A percentile compares a stretch with the other conserved stretches of the same genome.
These are phyloP conservation scores for Coprinellus micaceus DNA, from an alignment of 768 basidiomycete genomes.

Conservation along the genomic window DNA sequence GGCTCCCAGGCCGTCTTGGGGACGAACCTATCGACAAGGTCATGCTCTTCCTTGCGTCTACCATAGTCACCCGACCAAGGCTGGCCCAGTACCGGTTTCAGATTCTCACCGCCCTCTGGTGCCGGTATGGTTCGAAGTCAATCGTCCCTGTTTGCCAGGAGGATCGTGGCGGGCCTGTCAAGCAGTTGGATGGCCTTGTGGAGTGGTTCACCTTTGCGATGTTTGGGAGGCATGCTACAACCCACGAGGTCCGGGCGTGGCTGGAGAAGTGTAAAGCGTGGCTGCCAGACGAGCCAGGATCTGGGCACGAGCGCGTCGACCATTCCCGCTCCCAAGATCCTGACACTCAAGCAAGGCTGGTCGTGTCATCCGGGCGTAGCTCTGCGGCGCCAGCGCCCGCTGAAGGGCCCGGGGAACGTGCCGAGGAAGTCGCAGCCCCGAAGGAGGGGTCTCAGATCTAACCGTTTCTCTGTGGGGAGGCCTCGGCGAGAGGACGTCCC, in stretches of 20 bases:
- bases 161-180: background rate
- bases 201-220: conserved; percentile 1
- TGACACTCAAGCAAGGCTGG: background rate
- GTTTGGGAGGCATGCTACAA: background rate
- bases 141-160: background rate
- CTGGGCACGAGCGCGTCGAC: too few species aligned
- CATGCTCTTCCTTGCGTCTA: background rate
- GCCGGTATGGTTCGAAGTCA: background rate
- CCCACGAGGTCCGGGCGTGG: background rate
- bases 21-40: background rate
- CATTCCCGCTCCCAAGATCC: too few species aligned
- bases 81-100: background rate
- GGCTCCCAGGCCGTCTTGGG: background rate
- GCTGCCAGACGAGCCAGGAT: background rate
- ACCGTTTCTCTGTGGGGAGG: too few species aligned
- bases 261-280: background rate
- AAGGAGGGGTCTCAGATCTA: too few species aligned
- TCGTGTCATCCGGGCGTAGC: background rate
- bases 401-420: too few species aligned
- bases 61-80: background rate
- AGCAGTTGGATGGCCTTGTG: background rate
- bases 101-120: background rate
- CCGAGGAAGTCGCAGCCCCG: too few species aligned
- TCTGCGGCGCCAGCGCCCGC: background rate
- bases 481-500: too few species aligned